A percentile compares a stretch with the other conserved stretches of the same genome.
These are phyloP conservation scores for Fraxinus dipetala DNA, from an alignment of 305 asterid genomes.

Conservation along the genomic window DNA sequence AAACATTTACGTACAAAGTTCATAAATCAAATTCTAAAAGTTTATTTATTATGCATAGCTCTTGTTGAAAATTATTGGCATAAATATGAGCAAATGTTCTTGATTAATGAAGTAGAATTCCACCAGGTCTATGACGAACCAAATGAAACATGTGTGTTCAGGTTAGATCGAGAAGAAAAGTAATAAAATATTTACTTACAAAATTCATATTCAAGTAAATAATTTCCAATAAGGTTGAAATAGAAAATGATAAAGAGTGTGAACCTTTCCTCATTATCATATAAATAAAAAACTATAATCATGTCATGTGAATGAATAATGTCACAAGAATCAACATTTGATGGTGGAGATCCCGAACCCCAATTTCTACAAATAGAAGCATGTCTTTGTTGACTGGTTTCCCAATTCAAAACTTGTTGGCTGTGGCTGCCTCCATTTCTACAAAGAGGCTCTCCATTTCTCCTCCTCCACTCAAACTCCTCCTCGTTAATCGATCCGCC, in stretches of 20 bases:
- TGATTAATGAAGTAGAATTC: background rate
- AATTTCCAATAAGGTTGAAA: background rate
- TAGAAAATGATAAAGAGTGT: background rate
- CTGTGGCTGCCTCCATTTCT: constrained; percentile 1
- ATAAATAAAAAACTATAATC: background rate
- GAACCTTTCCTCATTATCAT: background rate
- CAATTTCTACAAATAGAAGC: background rate
- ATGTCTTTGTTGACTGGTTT: constrained; percentile 2
- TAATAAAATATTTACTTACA: too few relatives aligned
- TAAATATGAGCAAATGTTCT: background rate
- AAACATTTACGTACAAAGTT: background rate
- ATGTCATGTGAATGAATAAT: background rate
- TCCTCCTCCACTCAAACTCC: constrained; percentile 28
- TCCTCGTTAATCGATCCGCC: constrained; percentile 17
- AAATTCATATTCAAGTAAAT: too few relatives aligned
- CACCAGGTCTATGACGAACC: background rate
- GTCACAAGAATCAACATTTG: background rate
- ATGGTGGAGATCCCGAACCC: background rate
- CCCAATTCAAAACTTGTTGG: background rate
- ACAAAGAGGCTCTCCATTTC: background rate
- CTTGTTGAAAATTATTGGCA: background rate
- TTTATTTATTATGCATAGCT: too few relatives aligned
- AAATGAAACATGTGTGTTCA: too few relatives aligned
- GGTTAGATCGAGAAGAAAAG: too few relatives aligned
- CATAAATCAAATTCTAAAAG: background rate